Evolutionary conservation across 805 yeast species (phyloP), one percentile per base, ranked within the genome.

Genomic region (Lachancea nothofagi): DNA sequence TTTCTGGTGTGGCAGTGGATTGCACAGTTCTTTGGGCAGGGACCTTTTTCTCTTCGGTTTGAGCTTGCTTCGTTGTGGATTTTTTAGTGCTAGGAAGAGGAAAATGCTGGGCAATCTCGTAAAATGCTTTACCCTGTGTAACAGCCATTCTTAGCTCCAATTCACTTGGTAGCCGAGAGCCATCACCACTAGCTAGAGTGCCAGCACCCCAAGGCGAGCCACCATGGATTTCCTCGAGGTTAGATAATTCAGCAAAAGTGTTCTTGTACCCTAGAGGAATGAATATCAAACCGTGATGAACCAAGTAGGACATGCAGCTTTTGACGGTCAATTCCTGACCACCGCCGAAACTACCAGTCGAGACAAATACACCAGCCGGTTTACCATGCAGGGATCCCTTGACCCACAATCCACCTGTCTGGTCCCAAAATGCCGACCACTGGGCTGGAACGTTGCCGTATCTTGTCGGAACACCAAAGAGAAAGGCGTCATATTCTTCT

Each of bases 201-300:
- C 95, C 95, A 24, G 95, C 83, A 60, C 95, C 95, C 87, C 88
- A 86, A 33, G 95, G 76, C 17, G 88, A 75, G 41, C 83, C 84
- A 48, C 95, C 95, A 58, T 82, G 94, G 36, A 77, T 71, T 65
- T 83, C 87, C 3, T 71, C 74, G 31, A 80, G 54, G 62, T 70
- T 70, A 30, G 83, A 64, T 47, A 80, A 54, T 49, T 71, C 71
- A 8, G 72, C 71, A 62, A 79, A 80, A 4, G 73, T 67, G 45
- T 68, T 60, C 46, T 70, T 73, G 66, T 78, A 85, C 45, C 95
- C 95, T 50, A 84, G 69, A 45, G 95, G 94, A 34, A 85, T 75
- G 60, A 62, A 84, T 42, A 79, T 71, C 64, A 84, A 69, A 52
- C 95, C 95, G 51, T 84, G 93, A 61, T 85, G 94, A 34, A 70